Percentiles rank a stretch among this genome's conserved stretches.
Evolutionary conservation across 345 rosid species (phyloP).

Genomic region (Adansonia digitata): DNA sequence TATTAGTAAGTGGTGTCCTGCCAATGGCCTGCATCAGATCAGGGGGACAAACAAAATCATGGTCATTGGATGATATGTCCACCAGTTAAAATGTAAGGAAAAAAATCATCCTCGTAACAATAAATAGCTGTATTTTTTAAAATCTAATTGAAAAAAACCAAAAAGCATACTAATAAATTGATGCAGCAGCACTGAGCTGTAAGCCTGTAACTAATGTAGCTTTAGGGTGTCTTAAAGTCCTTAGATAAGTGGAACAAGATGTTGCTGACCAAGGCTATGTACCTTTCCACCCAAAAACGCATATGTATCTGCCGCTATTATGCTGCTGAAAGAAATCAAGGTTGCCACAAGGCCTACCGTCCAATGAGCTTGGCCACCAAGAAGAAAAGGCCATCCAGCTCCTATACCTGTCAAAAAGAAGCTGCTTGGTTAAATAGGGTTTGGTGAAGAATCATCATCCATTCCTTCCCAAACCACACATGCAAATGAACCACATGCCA

Average conservation of each 20-base stretch:
- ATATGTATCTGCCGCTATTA: constrained; percentile 83
- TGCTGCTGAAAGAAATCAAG: constrained; percentile 66
- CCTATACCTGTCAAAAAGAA: constrained; percentile 55
- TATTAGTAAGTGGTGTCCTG: constrained; percentile 65
- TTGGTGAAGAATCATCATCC: not conserved
- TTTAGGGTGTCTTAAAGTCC: not conserved
- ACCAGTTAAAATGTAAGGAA: not conserved
- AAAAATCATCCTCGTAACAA: not conserved
- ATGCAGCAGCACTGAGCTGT: not conserved
- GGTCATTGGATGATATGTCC: not conserved
- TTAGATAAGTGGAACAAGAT: not conserved
- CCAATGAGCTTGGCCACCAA: constrained; percentile 92
- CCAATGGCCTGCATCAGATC: constrained; percentile 66
- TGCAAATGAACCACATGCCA: not conserved
- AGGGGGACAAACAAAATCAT: not conserved
- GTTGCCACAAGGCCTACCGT: constrained; percentile 89
- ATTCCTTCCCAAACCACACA: not conserved
- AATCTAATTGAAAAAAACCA: not conserved
- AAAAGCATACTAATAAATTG: not conserved
- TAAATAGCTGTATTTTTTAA: not conserved
- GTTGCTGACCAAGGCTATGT: constrained; percentile 1
- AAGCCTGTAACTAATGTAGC: not conserved
- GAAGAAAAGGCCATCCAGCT: constrained; percentile 63
- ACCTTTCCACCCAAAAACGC: constrained; percentile 26
- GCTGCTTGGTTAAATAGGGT: constrained; percentile 21